These are phyloP conservation scores for Chamaecyparis obtusa DNA, from an alignment of 75 land plant species.

Conservation along the genomic window DNA sequence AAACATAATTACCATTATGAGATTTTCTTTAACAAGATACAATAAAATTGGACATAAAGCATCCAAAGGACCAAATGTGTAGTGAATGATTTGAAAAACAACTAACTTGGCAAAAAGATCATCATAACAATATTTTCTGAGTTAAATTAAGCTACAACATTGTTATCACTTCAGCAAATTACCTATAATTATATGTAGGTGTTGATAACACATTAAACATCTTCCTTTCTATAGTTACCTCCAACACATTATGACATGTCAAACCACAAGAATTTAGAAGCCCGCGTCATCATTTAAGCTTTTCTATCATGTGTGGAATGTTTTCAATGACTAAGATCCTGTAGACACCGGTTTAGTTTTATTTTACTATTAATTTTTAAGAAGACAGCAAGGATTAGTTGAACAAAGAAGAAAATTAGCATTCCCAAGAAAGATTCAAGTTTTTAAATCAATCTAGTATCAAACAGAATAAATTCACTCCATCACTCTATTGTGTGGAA, in stretches of 20 bases:
- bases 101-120: background rate
- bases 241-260: background rate
- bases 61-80: background rate
- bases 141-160: background rate
- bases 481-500: background rate
- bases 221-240: background rate
- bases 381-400: background rate
- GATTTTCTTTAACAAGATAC: background rate
- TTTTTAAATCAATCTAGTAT: background rate
- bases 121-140: background rate
- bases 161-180: background rate
- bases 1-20: background rate
- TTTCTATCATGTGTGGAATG: background rate
- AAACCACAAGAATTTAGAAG: background rate
- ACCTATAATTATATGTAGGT: background rate
- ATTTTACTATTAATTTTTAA: background rate
- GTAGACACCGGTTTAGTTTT: background rate
- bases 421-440: background rate
- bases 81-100: background rate
- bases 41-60: background rate
- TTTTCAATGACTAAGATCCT: background rate
- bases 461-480: background rate
- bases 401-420: background rate
- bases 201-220: background rate
- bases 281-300: background rate